These are phyloP conservation scores for Cynara cardunculus DNA, from an alignment of 129 eudicot species.

Conservation along the genomic window DNA sequence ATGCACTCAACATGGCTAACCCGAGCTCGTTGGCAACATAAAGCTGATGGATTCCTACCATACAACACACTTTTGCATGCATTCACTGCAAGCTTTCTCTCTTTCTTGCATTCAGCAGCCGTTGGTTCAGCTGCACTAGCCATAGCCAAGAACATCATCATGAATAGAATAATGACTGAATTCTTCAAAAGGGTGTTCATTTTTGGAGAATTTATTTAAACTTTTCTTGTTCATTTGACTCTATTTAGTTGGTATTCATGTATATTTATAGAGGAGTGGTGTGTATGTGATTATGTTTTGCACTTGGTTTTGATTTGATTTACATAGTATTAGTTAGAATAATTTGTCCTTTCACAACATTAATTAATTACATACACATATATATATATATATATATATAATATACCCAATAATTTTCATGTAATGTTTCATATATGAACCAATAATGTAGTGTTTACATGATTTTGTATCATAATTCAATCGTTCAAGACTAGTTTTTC, in stretches of 20 bases:
- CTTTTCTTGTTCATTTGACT: background rate
- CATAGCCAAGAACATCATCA: constrained; percentile 6
- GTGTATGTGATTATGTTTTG: background rate
- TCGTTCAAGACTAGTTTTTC: too few relatives aligned
- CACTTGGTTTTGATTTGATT: background rate
- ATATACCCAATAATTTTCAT: too few relatives aligned
- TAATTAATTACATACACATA: too few relatives aligned
- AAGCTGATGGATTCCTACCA: constrained; percentile 32
- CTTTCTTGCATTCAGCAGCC: constrained; percentile 36
- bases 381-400: too few relatives aligned
- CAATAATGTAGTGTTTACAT: too few relatives aligned
- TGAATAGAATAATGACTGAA: background rate
- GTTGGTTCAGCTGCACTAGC: constrained; percentile 16
- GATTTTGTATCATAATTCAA: too few relatives aligned
- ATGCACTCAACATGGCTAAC: constrained; percentile 45
- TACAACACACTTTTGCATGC: constrained; percentile 42
- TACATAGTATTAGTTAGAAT: background rate
- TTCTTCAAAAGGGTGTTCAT: constrained; percentile 9
- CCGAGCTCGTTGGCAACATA: constrained; percentile 40
- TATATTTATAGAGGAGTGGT: background rate
- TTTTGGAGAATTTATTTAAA: background rate
- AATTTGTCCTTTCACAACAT: background rate
- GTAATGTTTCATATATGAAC: too few relatives aligned
- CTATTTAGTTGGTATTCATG: background rate
- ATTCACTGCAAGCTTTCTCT: constrained; percentile 26